phyloP scores from a whole-genome alignment of 495 filamentous ascomycete genomes.

The Penicillium pancosmium region DNA sequence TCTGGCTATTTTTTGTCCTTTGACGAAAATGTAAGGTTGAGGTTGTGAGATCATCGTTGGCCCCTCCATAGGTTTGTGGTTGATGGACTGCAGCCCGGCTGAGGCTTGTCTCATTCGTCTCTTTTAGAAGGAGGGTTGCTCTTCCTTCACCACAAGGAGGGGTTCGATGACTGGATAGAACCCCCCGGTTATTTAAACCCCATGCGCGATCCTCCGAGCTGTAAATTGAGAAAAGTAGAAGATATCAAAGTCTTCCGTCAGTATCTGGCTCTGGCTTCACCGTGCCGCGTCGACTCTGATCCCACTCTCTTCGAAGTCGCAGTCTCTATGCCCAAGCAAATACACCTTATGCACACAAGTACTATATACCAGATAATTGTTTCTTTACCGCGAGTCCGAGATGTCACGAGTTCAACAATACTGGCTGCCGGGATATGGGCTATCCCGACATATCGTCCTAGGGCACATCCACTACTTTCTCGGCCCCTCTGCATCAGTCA shows the following conservation, averaged over 20 bases:
- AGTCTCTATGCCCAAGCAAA: too few species aligned
- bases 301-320: background rate
- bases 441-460: constrained; percentile 56
- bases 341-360: background rate
- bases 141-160: constrained; percentile 5
- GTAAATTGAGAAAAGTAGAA: background rate
- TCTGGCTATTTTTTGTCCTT: constrained; percentile 5
- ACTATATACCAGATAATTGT: background rate
- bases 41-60: constrained; percentile 20
- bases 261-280: background rate
- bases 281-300: background rate
- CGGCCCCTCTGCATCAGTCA: constrained; percentile 50
- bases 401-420: constrained; percentile 51
- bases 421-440: constrained; percentile 56
- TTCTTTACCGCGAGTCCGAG: background rate
- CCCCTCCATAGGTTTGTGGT: constrained; percentile 10
- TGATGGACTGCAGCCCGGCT: constrained; percentile 8
- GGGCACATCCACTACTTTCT: constrained; percentile 57
- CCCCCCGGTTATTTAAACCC: background rate
- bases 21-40: background rate
- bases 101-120: constrained; percentile 21
- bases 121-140: background rate
- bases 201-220: background rate
- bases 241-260: background rate
- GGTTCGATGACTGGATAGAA: background rate